Base-by-base conservation (phyloP, 2,329 filamentous ascomycete species). In the Fusarium floridanum region DNA sequence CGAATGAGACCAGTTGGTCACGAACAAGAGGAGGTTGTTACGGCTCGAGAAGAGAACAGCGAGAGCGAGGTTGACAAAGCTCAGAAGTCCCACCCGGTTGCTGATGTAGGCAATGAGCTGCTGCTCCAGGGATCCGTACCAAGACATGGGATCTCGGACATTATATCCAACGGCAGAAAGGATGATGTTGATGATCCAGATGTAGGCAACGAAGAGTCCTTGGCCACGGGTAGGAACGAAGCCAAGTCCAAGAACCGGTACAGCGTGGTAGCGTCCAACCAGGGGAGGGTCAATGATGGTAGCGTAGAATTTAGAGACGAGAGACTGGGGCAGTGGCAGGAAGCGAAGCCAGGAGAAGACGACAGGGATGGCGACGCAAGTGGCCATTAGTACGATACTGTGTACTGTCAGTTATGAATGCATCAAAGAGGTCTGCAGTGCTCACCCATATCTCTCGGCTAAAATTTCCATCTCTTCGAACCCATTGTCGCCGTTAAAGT, bases 1-100 rank as follows among this genome's bases (percentile, higher is more conserved):
- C 1, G 82, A 81, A 66, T 87, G 83, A 1, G 81, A 83, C 85
- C 86, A 88, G 70, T 85, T 82, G 0, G 87, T 87, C 4, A 87
- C 50, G 80, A 82, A 85, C 0, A 88, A 80, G 1, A 87, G 80
- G 7, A 88, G 27, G 67, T 86, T 87, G 75, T 88, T 88, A 1
- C 87, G 79, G 1, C 82, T 77, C 0, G 84, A 79, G 67, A 84
- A 87, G 7, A 88, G 80, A 20, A 88, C 71, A 0, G 84, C 48
- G 0, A 88, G 73, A 0, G 85, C 82, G 0, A 85, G 41, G 48
- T 84, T 81, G 6, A 80, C 81, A 61, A 85, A 84, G 17, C 77
- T 79, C 17, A 86, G 72, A 6, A 80, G 74, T 2, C 86, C 86
- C 3, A 82, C 81, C 12, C 86, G 83, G 71, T 84, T 82, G 6